Evolutionary conservation across 192 early-diverging fungal genomes (phyloP).

Genomic region (Chytriomyces sp.): DNA sequence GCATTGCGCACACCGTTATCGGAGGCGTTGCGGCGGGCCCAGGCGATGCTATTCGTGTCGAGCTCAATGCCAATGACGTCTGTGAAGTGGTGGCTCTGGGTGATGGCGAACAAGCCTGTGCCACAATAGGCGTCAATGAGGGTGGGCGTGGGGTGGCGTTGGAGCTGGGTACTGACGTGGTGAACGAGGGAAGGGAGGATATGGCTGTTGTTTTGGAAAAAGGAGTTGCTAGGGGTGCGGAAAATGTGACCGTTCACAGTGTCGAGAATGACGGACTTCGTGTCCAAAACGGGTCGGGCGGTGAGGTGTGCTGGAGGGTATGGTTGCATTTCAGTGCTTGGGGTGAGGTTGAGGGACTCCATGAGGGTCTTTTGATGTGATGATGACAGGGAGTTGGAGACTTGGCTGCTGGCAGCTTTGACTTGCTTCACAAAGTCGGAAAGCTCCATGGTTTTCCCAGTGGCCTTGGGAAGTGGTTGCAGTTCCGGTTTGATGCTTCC

Average conservation of each 20-base stretch:
- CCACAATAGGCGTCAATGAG: slow-evolving; percentile 77
- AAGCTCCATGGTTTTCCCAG: slow-evolving; percentile 17
- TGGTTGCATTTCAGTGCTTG: slow-evolving; percentile 2
- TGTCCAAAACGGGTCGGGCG: background rate
- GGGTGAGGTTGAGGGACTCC: background rate
- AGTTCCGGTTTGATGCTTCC: background rate
- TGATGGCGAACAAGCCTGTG: slow-evolving; percentile 70
- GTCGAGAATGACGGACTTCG: slow-evolving; percentile 24
- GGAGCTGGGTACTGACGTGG: slow-evolving; percentile 65
- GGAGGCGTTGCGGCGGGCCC: slow-evolving; percentile 64
- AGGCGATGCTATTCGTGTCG: slow-evolving; percentile 61
- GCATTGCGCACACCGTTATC: slow-evolving; percentile 51
- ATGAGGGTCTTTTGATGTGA: background rate
- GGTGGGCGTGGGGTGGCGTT: slow-evolving; percentile 31
- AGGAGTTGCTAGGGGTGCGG: slow-evolving; percentile 63
- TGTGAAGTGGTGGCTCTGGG: slow-evolving; percentile 60
- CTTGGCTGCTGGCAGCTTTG: background rate
- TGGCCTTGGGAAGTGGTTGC: background rate
- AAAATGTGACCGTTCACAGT: slow-evolving; percentile 50
- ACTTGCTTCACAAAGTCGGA: slow-evolving; percentile 10
- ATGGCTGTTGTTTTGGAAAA: slow-evolving; percentile 72
- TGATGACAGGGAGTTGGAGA: background rate
- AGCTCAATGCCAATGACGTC: slow-evolving; percentile 71
- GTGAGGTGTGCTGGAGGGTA: slow-evolving; percentile 32
- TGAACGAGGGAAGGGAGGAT: slow-evolving; percentile 64